A percentile compares a stretch with the other conserved stretches of the same genome.
phyloP scores from a whole-genome alignment of 768 basidiomycete genomes.

The Lactarius indigo region DNA sequence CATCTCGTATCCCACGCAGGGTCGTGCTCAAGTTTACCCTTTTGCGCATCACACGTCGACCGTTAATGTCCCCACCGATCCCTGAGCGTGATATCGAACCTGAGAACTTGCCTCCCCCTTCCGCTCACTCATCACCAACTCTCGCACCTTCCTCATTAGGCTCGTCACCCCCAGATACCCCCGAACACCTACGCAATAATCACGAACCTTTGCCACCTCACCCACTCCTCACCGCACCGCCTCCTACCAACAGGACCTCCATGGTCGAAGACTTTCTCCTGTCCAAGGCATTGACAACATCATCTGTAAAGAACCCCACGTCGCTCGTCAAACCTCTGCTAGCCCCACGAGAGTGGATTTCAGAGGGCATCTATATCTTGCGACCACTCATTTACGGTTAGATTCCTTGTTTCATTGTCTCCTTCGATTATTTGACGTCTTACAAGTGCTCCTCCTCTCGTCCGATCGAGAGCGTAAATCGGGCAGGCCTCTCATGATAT shows the following conservation, averaged over 20 bases:
- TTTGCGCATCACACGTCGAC: slow-evolving; percentile 70
- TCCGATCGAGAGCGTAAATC: slow-evolving; percentile 38
- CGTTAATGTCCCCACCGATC: slow-evolving; percentile 71
- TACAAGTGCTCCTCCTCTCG: slow-evolving; percentile 39
- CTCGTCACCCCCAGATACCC: slow-evolving; percentile 56
- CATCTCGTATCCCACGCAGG: slow-evolving; percentile 40
- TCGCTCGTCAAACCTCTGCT: slow-evolving; percentile 60
- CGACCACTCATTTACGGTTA: slow-evolving; percentile 77
- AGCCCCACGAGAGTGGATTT: slow-evolving; percentile 68
- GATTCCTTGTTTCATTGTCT: slow-evolving; percentile 22
- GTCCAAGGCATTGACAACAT: slow-evolving; percentile 73
- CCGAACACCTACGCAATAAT: slow-evolving; percentile 81
- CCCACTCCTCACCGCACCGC: slow-evolving; percentile 52
- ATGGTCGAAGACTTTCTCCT: slow-evolving; percentile 77
- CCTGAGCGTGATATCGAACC: slow-evolving; percentile 90
- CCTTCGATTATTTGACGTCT: slow-evolving; percentile 10
- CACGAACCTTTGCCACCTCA: slow-evolving; percentile 63
- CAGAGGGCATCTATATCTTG: slow-evolving; percentile 67
- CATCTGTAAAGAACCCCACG: slow-evolving; percentile 67
- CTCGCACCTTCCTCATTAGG: slow-evolving; percentile 55
- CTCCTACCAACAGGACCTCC: slow-evolving; percentile 47
- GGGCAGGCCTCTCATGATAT: slow-evolving; percentile 60
- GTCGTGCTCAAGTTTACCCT: slow-evolving; percentile 70
- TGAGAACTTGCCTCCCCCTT: slow-evolving; percentile 46
- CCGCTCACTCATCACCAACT: slow-evolving; percentile 55